Conservation (phyloP, 176 grass and related monocot genomes). For the Phragmites australis region DNA sequence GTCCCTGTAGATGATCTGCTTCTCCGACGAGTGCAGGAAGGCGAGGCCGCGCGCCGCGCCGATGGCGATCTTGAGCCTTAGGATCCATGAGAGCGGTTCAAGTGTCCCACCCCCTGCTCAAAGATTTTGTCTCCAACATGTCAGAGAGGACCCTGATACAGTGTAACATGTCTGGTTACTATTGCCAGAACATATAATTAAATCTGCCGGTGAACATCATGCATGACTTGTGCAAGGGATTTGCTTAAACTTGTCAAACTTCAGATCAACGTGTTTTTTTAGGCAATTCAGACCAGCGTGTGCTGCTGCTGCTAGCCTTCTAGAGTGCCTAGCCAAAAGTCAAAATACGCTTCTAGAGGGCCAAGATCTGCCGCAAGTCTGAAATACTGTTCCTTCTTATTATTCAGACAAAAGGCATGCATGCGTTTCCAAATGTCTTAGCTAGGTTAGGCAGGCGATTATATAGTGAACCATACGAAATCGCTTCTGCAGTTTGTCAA, state of each 20-base stretch:
- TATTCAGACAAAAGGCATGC: conserved; percentile 1
- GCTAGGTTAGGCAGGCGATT: neutral
- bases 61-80: conserved; percentile 67
- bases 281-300: neutral
- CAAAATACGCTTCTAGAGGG: conserved; percentile 9
- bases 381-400: neutral
- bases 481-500: neutral
- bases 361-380: neutral
- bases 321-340: neutral
- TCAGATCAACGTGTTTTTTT: neutral
- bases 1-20: conserved; percentile 76
- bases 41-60: conserved; percentile 63
- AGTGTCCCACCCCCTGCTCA: conserved; percentile 15
- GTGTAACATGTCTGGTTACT: neutral
- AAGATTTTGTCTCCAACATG: neutral
- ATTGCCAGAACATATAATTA: neutral
- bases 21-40: conserved; percentile 74
- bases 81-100: conserved; percentile 53
- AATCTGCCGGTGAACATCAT: neutral
- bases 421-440: neutral
- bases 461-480: neutral
- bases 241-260: neutral
- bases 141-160: neutral
- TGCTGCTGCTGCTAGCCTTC: neutral
- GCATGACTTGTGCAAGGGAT: neutral